Evolutionary conservation across 306 rosid genomes (phyloP), one percentile per base, ranked within the genome.

Genomic region (Nissolia schottii): DNA sequence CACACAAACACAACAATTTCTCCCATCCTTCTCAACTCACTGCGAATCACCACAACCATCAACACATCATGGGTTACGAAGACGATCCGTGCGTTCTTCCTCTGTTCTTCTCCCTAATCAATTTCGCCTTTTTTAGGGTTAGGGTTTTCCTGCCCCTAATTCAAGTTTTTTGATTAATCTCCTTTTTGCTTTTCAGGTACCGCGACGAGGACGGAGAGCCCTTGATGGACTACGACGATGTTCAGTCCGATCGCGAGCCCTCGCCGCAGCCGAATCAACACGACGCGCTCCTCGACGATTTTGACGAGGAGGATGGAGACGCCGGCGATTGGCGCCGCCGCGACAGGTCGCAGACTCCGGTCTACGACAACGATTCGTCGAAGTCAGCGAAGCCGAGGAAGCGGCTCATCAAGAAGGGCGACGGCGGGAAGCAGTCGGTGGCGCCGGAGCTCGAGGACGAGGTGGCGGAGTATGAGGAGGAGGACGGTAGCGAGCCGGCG

Each of bases 161-260:
- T 67, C 12, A 7, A 67, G 40, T 15, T 15, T 45, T n/a, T 60
- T 19, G 10, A 24, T 6, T 7, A 1, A 1, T 12, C 2, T 12
- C 3, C 3, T 34, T n/a, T 38, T 19, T 18, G 0, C 37, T 73
- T 50, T 59, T 51, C 64, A 95, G 97, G 96, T 88, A 81, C 62
- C 96, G 96, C 13, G 97, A 95, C 16, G 99, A 95, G 79, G 96
- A 95, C 14, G 97, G 99, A 1, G 99, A 95, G 74, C 86, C 96
- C 0, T 82, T 95, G 89, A 95, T 95, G 97, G 87, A 95, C 82
- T 90, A 71, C 70, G 92, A 95, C 56, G 96, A 85, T 19, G 13
- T 88, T 27, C 92, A 79, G 45, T 88, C 96, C 5, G 96, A 85
- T 56, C 87, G 86, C 27, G 98, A 89, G 15, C 84, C 61, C 0